These are phyloP conservation scores for Penicillium sp. DNA, from an alignment of 2,329 filamentous ascomycete genomes.

Conservation along the genomic window DNA sequence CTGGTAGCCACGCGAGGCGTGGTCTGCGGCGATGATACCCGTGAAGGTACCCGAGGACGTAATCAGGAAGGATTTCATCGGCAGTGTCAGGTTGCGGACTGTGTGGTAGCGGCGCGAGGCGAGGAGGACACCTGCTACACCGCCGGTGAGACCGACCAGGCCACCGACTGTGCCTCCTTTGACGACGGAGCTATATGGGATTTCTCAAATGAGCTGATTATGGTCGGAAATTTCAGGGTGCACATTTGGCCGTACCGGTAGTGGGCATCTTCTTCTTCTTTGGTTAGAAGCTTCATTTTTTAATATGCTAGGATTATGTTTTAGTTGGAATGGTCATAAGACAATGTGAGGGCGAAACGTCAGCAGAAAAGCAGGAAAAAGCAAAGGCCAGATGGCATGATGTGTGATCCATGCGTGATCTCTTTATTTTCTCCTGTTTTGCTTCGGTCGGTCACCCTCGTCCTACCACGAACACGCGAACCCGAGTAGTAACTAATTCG, in stretches of 20 bases:
- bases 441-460: too few species aligned
- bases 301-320: too few species aligned
- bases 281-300: constrained; percentile 90
- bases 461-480: too few species aligned
- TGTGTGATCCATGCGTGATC: too few species aligned
- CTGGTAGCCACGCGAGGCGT: constrained; percentile 73
- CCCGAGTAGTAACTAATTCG: too few species aligned
- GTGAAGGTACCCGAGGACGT: constrained; percentile 81
- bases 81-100: constrained; percentile 81
- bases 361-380: too few species aligned
- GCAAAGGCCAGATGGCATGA: too few species aligned
- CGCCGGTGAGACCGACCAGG: constrained; percentile 67
- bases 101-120: constrained; percentile 74
- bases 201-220: constrained; percentile 1
- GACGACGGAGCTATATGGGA: constrained; percentile 64
- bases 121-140: constrained; percentile 68
- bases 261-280: constrained; percentile 88
- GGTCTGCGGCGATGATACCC: constrained; percentile 86
- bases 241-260: constrained; percentile 67
- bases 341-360: too few species aligned
- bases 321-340: too few species aligned
- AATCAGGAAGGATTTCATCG: constrained; percentile 88
- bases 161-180: constrained; percentile 79
- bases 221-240: too few species aligned
- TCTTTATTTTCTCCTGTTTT: too few species aligned